Conservation (phyloP, 164 flowering plant species). For the Piper betle region DNA sequence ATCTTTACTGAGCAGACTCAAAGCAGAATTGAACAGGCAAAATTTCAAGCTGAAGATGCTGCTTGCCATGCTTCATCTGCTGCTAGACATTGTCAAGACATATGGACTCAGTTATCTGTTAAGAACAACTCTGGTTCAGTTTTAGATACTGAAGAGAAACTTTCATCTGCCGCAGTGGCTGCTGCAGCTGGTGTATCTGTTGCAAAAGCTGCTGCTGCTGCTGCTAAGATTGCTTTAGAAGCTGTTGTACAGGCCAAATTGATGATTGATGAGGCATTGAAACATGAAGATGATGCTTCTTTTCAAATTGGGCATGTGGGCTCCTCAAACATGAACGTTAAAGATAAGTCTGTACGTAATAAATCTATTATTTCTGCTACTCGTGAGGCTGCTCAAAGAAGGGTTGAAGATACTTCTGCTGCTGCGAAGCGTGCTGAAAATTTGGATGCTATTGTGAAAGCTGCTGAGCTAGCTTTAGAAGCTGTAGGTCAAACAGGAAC, state of each 20-base stretch:
- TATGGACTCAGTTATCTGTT: conserved; percentile 59
- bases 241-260: conserved; percentile 89
- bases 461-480: conserved; percentile 91
- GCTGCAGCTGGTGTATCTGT: conserved; percentile 90
- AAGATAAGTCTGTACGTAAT: conserved; percentile 22
- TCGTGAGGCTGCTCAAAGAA: conserved; percentile 61
- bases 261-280: conserved; percentile 72
- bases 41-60: conserved; percentile 75
- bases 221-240: conserved; percentile 83
- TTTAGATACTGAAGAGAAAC: conserved; percentile 45
- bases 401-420: conserved; percentile 84
- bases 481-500: conserved; percentile 90
- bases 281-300: neutral
- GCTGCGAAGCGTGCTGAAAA: conserved; percentile 85
- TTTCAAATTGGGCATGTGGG: conserved; percentile 11
- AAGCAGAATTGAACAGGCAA: conserved; percentile 55
- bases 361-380: conserved; percentile 61
- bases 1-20: conserved; percentile 39
- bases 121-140: conserved; percentile 42
- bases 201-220: conserved; percentile 96
- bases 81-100: conserved; percentile 42
- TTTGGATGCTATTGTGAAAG: conserved; percentile 80
- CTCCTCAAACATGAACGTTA: conserved; percentile 51
- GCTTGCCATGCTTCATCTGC: conserved; percentile 57
- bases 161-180: conserved; percentile 75